Percentiles rank a stretch among this genome's conserved stretches.
phyloP scores from a whole-genome alignment of 2,329 filamentous ascomycete species.

The Trichoderma simmonsii region DNA sequence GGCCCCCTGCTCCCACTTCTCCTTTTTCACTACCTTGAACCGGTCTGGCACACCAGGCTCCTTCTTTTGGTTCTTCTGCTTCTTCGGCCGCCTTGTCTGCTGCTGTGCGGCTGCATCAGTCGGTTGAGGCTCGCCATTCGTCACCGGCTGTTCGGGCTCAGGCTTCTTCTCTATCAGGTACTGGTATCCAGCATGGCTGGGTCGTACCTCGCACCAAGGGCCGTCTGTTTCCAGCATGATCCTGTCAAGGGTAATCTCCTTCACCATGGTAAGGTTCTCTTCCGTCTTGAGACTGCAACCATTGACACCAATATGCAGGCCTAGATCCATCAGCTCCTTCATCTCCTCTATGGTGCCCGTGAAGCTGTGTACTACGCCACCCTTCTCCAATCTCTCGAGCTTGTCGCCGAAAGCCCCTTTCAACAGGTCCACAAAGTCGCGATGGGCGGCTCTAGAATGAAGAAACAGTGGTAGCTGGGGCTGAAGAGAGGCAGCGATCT shows the following conservation, averaged over 20 bases:
- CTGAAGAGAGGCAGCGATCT: constrained; percentile 65
- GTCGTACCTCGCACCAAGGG: constrained; percentile 93
- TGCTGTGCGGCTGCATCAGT: constrained; percentile 20
- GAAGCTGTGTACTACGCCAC: constrained; percentile 90
- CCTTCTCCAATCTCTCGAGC: constrained; percentile 65
- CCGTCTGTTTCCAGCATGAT: constrained; percentile 97
- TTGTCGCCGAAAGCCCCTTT: constrained; percentile 53
- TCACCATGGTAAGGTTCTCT: constrained; percentile 84
- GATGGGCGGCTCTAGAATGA: constrained; percentile 82
- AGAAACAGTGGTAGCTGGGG: constrained; percentile 85
- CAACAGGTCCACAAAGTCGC: constrained; percentile 76
- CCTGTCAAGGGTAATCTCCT: constrained; percentile 70
- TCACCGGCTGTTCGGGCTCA: constrained; percentile 23
- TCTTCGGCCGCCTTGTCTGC: constrained; percentile 33
- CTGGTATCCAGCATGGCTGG: constrained; percentile 80
- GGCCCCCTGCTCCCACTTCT: constrained; percentile 81
- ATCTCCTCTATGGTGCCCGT: constrained; percentile 87
- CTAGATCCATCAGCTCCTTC: constrained; percentile 71
- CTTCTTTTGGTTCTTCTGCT: constrained; percentile 54
- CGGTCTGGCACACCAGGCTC: constrained; percentile 66
- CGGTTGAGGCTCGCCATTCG: constrained; percentile 25
- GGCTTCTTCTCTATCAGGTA: constrained; percentile 51
- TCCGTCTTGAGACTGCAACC: constrained; percentile 94
- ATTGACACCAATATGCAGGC: constrained; percentile 91
- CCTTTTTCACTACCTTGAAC: constrained; percentile 89